Percentiles rank a stretch among this genome's conserved stretches.
Evolutionary conservation across 2,329 filamentous ascomycete species (phyloP).

Genomic region (Trichothecium sympodiale): DNA sequence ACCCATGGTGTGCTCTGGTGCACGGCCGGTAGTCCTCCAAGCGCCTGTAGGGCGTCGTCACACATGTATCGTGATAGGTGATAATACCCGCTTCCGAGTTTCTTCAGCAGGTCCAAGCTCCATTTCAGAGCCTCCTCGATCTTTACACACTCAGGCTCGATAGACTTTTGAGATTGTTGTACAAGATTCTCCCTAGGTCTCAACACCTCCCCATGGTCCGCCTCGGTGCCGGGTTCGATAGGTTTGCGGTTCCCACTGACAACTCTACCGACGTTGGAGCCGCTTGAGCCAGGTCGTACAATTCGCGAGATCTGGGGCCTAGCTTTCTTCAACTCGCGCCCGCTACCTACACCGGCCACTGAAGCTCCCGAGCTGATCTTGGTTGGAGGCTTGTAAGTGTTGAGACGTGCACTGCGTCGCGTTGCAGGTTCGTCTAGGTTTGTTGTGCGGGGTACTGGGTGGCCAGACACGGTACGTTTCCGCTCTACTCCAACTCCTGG

Average conservation of each 20-base stretch:
- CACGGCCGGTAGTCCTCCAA: slow-evolving; percentile 55
- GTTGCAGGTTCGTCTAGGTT: slow-evolving; percentile 48
- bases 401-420: slow-evolving; percentile 61
- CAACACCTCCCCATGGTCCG: slow-evolving; percentile 53
- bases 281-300: slow-evolving; percentile 53
- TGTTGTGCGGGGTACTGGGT: slow-evolving; percentile 43
- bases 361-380: slow-evolving; percentile 50
- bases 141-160: slow-evolving; percentile 40
- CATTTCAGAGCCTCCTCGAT: slow-evolving; percentile 67
- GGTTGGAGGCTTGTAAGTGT: slow-evolving; percentile 57
- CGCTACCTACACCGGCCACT: slow-evolving; percentile 46
- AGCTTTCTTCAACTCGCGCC: slow-evolving; percentile 70
- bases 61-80: slow-evolving; percentile 70
- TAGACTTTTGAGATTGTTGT: slow-evolving; percentile 1
- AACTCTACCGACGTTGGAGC: slow-evolving; percentile 68
- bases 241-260: slow-evolving; percentile 86
- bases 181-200: slow-evolving; percentile 27
- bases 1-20: slow-evolving; percentile 94
- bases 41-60: slow-evolving; percentile 62
- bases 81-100: slow-evolving; percentile 71
- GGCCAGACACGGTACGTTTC: slow-evolving; percentile 88
- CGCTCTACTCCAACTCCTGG: slow-evolving; percentile 48
- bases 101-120: slow-evolving; percentile 70
- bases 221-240: slow-evolving; percentile 55
- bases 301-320: slow-evolving; percentile 59